A percentile compares a stretch with the other conserved stretches of the same genome.
Evolutionary conservation across 805 yeast genomes (phyloP).

Genomic region (Candida methanosorbosa): DNA sequence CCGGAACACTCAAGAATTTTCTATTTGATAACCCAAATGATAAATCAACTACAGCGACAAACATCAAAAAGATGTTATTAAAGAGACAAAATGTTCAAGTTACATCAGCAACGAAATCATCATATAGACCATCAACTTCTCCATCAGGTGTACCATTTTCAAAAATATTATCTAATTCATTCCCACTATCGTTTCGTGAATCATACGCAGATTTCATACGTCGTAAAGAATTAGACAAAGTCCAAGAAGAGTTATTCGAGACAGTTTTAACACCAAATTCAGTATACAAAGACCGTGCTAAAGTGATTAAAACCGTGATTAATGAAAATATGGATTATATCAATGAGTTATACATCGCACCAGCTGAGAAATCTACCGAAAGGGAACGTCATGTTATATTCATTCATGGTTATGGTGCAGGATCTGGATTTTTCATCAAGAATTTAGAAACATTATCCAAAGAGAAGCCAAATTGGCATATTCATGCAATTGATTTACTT

Average conservation of each 20-base stretch:
- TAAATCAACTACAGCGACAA: no score
- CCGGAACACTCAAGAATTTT: no score
- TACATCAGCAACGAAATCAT: no score
- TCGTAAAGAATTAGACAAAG: constrained; percentile 16
- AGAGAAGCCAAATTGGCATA: constrained; percentile 44
- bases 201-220: constrained; percentile 43
- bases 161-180: constrained; percentile 42
- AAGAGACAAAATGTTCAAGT: no score
- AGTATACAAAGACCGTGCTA: constrained; percentile 21
- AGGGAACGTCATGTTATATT: constrained; percentile 49
- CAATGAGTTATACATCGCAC: constrained; percentile 66
- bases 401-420: constrained; percentile 92
- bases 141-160: constrained; percentile 61
- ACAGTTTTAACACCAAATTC: background rate
- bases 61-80: no score
- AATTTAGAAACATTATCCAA: constrained; percentile 40
- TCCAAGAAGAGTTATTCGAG: constrained; percentile 36
- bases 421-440: constrained; percentile 71
- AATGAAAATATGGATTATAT: constrained; percentile 44
- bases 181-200: constrained; percentile 47
- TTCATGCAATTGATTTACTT: constrained; percentile 79
- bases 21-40: no score
- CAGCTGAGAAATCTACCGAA: constrained; percentile 13
- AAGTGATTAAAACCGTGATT: constrained; percentile 39
- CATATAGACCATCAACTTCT: constrained; percentile 48